These are phyloP conservation scores for Mortierella alpina DNA, from an alignment of 192 early-diverging fungal genomes.

Conservation along the genomic window DNA sequence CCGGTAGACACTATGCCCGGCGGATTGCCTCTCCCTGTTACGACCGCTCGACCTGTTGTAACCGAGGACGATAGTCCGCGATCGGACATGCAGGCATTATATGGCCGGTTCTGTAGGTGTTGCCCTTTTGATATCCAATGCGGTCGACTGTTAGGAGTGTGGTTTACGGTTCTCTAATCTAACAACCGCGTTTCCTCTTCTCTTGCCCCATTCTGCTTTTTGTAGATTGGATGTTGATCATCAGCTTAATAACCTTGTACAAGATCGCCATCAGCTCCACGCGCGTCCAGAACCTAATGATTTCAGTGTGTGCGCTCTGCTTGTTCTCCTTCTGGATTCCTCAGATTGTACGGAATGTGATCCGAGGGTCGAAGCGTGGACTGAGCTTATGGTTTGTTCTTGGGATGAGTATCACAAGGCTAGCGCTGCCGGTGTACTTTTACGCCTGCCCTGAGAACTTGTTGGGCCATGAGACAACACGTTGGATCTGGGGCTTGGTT, in stretches of 20 bases:
- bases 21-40: slow-evolving; percentile 42
- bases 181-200: not conserved
- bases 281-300: slow-evolving; percentile 57
- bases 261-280: slow-evolving; percentile 62
- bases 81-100: slow-evolving; percentile 60
- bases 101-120: slow-evolving; percentile 69
- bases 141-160: not conserved
- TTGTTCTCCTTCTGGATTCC: slow-evolving; percentile 85
- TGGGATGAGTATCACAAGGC: slow-evolving; percentile 65
- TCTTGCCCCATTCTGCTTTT: not conserved
- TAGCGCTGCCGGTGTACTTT: slow-evolving; percentile 70
- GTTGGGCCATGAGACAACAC: slow-evolving; percentile 61
- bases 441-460: slow-evolving; percentile 70
- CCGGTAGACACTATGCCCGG: slow-evolving; percentile 37
- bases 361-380: slow-evolving; percentile 68
- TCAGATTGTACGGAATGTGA: slow-evolving; percentile 79
- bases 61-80: slow-evolving; percentile 39
- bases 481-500: slow-evolving; percentile 64
- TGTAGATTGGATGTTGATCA: slow-evolving; percentile 66
- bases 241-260: slow-evolving; percentile 73
- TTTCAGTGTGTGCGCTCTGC: slow-evolving; percentile 54
- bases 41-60: slow-evolving; percentile 23
- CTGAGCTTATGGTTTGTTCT: slow-evolving; percentile 68
- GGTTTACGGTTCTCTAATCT: not conserved
- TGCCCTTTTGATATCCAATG: not conserved